A percentile compares a stretch with the other conserved stretches of the same genome.
These are phyloP conservation scores for Rhodosporidiobolus sp. DNA, from an alignment of 768 basidiomycete genomes.

Conservation along the genomic window DNA sequence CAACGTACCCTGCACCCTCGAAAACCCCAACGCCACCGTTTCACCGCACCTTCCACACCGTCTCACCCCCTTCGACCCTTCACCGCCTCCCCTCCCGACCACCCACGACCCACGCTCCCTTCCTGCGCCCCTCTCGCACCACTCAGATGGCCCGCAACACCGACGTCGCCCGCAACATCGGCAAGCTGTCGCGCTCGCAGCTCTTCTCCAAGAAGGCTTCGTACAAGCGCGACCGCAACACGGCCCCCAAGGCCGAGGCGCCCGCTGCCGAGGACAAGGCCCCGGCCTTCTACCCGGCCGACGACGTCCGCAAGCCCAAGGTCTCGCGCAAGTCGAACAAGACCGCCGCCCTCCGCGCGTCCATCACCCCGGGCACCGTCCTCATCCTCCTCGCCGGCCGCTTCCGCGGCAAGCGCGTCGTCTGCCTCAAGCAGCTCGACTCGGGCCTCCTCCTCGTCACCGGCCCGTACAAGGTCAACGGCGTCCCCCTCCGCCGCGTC, in stretches of 20 bases:
- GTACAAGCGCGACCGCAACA: slow-evolving; percentile 69
- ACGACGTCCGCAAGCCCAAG: slow-evolving; percentile 87
- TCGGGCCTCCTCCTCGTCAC: slow-evolving; percentile 86
- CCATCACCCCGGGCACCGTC: slow-evolving; percentile 90
- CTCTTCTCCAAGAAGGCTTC: slow-evolving; percentile 75
- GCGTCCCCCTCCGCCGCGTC: slow-evolving; percentile 93
- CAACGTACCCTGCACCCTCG: neutral
- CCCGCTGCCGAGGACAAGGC: slow-evolving; percentile 79
- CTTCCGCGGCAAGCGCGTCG: slow-evolving; percentile 93
- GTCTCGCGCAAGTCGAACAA: slow-evolving; percentile 82
- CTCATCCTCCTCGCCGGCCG: slow-evolving; percentile 95
- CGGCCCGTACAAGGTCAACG: slow-evolving; percentile 96
- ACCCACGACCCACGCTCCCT: neutral
- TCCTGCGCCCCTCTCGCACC: too few species aligned
- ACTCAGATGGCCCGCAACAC: slow-evolving; percentile 53
- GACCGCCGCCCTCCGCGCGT: slow-evolving; percentile 67
- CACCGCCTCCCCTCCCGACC: neutral
- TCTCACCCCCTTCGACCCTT: too few species aligned
- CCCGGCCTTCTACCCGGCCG: slow-evolving; percentile 88
- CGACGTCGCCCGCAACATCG: slow-evolving; percentile 75
- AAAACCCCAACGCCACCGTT: neutral
- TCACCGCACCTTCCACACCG: neutral
- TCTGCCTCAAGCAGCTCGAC: slow-evolving; percentile 92
- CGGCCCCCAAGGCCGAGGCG: slow-evolving; percentile 61
- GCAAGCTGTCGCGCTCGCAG: slow-evolving; percentile 76